phyloP scores from a whole-genome alignment of 345 rosid genomes.

The Hypericum perforatum region DNA sequence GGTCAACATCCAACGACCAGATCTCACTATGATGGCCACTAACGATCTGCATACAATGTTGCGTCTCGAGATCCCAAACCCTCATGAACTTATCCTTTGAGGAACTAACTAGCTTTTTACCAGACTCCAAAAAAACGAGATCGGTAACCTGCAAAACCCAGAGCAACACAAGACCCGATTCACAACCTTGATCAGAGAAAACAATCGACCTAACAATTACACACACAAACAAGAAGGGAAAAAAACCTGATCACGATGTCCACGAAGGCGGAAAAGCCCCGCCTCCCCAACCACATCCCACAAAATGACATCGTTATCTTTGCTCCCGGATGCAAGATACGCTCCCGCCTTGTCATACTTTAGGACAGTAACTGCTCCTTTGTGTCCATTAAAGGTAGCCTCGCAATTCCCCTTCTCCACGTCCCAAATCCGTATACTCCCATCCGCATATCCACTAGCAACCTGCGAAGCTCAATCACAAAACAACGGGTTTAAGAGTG shows the following conservation, averaged over 20 bases:
- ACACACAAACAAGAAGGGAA: neutral
- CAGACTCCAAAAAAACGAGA: conserved; percentile 78
- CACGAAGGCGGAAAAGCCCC: conserved; percentile 73
- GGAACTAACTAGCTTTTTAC: conserved; percentile 77
- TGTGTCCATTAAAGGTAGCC: conserved; percentile 69
- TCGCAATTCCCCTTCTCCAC: conserved; percentile 67
- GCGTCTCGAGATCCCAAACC: conserved; percentile 98
- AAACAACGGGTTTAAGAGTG: no score
- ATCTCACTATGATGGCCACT: conserved; percentile 97
- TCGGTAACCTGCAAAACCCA: conserved; percentile 59
- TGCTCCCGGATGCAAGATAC: conserved; percentile 87
- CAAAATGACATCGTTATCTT: conserved; percentile 77
- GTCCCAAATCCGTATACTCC: conserved; percentile 87
- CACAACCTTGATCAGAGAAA: neutral
- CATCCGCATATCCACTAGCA: conserved; percentile 66
- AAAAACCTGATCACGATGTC: conserved; percentile 90
- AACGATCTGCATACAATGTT: conserved; percentile 83
- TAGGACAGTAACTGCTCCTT: conserved; percentile 75
- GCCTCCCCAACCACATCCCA: conserved; percentile 94
- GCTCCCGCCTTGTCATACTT: conserved; percentile 60
- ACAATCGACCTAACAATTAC: neutral
- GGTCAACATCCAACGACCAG: conserved; percentile 86
- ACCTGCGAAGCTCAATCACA: conserved; percentile 14
- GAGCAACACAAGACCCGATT: conserved; percentile 1
- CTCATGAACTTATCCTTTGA: conserved; percentile 92